Evolutionary conservation across 225 moss, liverwort and hornwort genomes (phyloP), one percentile per base, ranked within the genome.

Genomic region (Physcomitrium patens): DNA sequence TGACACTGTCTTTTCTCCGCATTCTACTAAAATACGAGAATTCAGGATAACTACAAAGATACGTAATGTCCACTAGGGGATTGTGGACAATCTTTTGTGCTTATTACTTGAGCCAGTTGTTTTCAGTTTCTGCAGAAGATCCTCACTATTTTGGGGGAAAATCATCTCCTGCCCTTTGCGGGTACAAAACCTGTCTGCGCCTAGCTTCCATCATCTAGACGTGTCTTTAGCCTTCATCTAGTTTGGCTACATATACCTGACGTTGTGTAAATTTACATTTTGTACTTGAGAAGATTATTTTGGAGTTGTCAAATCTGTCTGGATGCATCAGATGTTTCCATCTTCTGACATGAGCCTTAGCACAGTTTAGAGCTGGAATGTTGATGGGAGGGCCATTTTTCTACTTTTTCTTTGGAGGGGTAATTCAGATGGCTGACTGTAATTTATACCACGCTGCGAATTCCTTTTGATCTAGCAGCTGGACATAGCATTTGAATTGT

Each of bases 401-500:
- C 52, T 14, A 16, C 44, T 13, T 17, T 26, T 10, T 61, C 48
- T 13, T 31, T 20, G 9, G 46, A 75, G 50, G 54, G 63, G 54
- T 44, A 28, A 9, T 44, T 49, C 65, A 45, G 13, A 16, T 71
- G 17, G 17, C 20, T 16, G 49, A 41, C 12, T 60, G 7, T 22
- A 20, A 60, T 66, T 52, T 41, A 18, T 67, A 26, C 18, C 11
- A 59, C 44, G 52, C 61, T 70, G 46, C 17, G 28, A 68, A 23
- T 68, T 17, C 28, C 15, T 16, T 63, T 26, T 50, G 58, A 7
- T 24, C 66, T 72, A 55, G 62, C 62, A 69, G 51, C 50, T 74
- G 45, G 66, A 67, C 31, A 46, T 49, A 37, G 59, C 15, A 67
- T 67, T 59, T 67, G 65, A 65, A 62, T 9, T 52, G 24, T 82